Evolutionary conservation across 768 basidiomycete species (phyloP).

Genomic region (Strobilomyces echinocephalus): DNA sequence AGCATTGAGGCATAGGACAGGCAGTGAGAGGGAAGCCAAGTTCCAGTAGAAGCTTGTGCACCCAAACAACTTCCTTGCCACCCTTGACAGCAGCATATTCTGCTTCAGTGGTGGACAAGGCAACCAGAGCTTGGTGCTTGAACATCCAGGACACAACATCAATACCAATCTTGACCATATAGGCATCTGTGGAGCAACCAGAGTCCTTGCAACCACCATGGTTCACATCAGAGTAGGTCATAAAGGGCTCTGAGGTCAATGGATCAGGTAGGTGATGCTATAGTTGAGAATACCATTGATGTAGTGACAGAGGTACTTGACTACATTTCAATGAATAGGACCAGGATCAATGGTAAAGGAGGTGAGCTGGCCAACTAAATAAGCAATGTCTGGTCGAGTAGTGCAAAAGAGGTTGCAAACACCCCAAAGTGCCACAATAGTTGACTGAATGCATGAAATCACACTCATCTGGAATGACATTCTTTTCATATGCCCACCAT

Average conservation of each 20-base stretch:
- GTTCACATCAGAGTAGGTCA: background rate
- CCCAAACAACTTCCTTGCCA: no score
- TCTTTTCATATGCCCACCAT: no score
- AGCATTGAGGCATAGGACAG: no score
- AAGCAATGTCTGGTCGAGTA: background rate
- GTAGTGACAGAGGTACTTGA: background rate
- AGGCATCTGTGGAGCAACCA: no score
- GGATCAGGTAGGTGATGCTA: background rate
- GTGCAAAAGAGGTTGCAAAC: background rate
- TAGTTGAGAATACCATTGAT: background rate
- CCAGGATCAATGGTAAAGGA: background rate
- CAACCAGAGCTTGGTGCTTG: no score
- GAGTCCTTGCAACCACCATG: conserved; percentile 1
- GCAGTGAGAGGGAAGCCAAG: no score
- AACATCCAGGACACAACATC: no score
- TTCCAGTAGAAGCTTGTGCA: no score
- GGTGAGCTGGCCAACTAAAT: background rate
- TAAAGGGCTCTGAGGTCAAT: background rate
- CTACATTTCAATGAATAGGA: background rate
- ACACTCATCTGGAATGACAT: no score
- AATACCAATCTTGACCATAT: no score
- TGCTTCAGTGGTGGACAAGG: no score
- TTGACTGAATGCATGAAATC: background rate
- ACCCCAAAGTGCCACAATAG: background rate
- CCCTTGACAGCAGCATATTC: no score